A percentile compares a stretch with the other conserved stretches of the same genome.
Conservation (phyloP, 305 asterid species). For the Fraxinus sp. region DNA sequence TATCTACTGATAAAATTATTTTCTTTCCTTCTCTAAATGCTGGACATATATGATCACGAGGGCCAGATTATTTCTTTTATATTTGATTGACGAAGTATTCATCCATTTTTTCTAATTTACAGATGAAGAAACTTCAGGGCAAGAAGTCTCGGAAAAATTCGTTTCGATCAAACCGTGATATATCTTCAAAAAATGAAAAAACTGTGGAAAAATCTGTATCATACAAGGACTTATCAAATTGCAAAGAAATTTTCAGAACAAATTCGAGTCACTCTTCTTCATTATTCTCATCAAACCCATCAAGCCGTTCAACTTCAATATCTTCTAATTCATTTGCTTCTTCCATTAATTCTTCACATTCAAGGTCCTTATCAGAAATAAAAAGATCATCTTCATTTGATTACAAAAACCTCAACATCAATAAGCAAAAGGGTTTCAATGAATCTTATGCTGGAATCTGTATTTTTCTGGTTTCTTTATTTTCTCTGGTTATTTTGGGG, state of each 20-base stretch:
- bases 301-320: constrained; percentile 1
- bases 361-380: not conserved
- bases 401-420: not conserved
- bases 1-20: not conserved
- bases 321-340: not conserved
- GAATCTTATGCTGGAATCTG: not conserved
- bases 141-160: not conserved
- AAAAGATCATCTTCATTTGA: not conserved
- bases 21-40: not conserved
- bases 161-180: not conserved
- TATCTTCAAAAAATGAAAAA: not conserved
- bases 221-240: not conserved
- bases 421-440: not conserved
- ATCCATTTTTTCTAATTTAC: not conserved
- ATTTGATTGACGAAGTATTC: not conserved
- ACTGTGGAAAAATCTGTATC: not conserved
- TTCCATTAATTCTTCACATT: not conserved
- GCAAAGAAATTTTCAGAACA: not conserved
- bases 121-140: not conserved
- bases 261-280: not conserved
- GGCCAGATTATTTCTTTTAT: not conserved
- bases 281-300: not conserved
- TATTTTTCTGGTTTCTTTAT: not conserved
- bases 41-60: not conserved
- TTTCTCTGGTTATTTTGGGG: constrained; percentile 3